Percentiles rank a stretch among this genome's conserved stretches.
Conservation (phyloP, 805 yeast genomes). For the Torulaspora gathmanii region DNA sequence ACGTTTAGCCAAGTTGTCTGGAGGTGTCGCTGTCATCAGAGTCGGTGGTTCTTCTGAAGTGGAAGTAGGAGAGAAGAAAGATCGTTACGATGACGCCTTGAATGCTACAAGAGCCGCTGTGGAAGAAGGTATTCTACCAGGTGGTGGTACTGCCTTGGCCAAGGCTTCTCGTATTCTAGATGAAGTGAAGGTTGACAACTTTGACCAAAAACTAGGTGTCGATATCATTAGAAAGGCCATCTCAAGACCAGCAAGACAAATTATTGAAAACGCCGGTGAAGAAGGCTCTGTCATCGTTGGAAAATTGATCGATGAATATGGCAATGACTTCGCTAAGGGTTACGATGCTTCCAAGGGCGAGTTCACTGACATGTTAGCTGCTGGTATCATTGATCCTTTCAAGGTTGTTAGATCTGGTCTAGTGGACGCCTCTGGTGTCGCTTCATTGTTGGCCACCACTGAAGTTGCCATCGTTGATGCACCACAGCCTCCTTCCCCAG, state of each 20-base stretch:
- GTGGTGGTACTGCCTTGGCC: constrained; percentile 97
- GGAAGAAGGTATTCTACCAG: constrained; percentile 97
- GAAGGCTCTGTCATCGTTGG: constrained; percentile 97
- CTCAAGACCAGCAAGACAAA: constrained; percentile 91
- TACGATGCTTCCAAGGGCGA: constrained; percentile 90
- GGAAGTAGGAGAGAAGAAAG: constrained; percentile 99
- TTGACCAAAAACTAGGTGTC: constrained; percentile 95
- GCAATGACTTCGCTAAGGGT: constrained; percentile 79
- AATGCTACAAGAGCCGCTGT: constrained; percentile 99
- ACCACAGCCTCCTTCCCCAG: constrained; percentile 70
- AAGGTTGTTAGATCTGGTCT: constrained; percentile 95
- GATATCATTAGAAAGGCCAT: constrained; percentile 89
- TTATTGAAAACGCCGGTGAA: constrained; percentile 94
- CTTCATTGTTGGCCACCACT: constrained; percentile 93
- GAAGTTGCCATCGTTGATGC: constrained; percentile 98
- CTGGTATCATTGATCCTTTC: constrained; percentile 98
- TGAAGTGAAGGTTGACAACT: constrained; percentile 70
- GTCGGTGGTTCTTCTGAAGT: constrained; percentile 97
- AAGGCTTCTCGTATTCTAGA: constrained; percentile 82
- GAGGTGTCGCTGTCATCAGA: constrained; percentile 97
- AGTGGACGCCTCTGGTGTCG: constrained; percentile 96
- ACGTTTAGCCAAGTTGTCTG: constrained; percentile 92
- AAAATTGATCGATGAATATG: constrained; percentile 53
- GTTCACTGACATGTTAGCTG: constrained; percentile 90
- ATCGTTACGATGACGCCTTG: constrained; percentile 96